phyloP scores from a whole-genome alignment of 2,329 filamentous ascomycete genomes.

The Hymenoscyphus occultus region DNA sequence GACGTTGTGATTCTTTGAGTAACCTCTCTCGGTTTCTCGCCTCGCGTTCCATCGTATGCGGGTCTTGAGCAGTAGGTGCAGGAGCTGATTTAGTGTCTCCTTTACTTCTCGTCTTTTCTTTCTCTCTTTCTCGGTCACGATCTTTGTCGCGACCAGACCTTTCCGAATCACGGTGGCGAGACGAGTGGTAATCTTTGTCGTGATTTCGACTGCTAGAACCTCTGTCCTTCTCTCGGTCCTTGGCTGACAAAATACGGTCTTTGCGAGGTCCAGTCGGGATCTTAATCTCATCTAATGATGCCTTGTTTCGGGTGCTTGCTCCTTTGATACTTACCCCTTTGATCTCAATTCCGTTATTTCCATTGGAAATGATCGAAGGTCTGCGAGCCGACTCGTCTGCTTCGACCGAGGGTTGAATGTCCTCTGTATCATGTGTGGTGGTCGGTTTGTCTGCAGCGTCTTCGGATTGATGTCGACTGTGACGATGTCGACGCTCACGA shows the following conservation, averaged over 20 bases:
- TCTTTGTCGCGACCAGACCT: constrained; percentile 37
- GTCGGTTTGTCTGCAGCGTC: constrained; percentile 23
- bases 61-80: constrained; percentile 25
- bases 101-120: constrained; percentile 21
- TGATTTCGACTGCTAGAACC: constrained; percentile 23
- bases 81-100: constrained; percentile 12
- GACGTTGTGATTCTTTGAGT: constrained; percentile 65
- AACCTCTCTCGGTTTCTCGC: constrained; percentile 63
- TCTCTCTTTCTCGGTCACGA: constrained; percentile 44
- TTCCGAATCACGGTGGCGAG: constrained; percentile 42
- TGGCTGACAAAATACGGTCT: constrained; percentile 27
- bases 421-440: constrained; percentile 12
- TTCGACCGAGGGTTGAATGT: constrained; percentile 13
- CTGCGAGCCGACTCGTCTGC: constrained; percentile 23
- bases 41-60: constrained; percentile 66
- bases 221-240: constrained; percentile 38
- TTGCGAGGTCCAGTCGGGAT: constrained; percentile 35
- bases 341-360: constrained; percentile 32
- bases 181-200: constrained; percentile 37
- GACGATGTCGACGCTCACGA: constrained; percentile 39
- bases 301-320: constrained; percentile 29
- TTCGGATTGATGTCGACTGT: constrained; percentile 28
- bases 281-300: constrained; percentile 25
- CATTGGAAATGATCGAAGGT: constrained; percentile 24
- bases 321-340: constrained; percentile 37